Evolutionary conservation across 768 basidiomycete species (phyloP).

Genomic region (Boletus sp.): DNA sequence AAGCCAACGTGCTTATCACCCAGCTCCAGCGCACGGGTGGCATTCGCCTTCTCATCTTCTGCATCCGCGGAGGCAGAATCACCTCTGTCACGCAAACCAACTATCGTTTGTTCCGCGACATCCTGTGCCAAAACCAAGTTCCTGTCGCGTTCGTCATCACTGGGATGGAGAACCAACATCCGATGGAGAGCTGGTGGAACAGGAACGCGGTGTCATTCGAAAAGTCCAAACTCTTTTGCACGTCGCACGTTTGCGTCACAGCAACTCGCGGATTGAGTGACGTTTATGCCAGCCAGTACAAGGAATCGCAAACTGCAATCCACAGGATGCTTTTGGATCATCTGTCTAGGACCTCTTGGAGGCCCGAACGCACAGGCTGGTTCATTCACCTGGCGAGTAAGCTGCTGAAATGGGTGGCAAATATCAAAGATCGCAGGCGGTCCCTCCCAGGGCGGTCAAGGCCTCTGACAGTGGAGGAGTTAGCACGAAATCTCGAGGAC

Average conservation of each 20-base stretch:
- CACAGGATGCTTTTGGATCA: conserved; percentile 19
- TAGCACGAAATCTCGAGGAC: conserved; percentile 14
- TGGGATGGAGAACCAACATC: conserved; percentile 27
- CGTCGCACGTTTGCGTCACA: conserved; percentile 41
- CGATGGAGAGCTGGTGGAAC: conserved; percentile 34
- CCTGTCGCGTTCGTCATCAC: conserved; percentile 33
- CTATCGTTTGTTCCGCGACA: conserved; percentile 28
- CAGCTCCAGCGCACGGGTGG: conserved; percentile 28
- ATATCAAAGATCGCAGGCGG: conserved; percentile 5
- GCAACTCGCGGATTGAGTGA: conserved; percentile 25
- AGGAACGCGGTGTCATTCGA: conserved; percentile 32
- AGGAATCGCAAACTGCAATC: conserved; percentile 30
- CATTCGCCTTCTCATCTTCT: conserved; percentile 31
- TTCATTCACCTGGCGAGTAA: conserved; percentile 21
- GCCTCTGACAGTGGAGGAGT: conserved; percentile 13
- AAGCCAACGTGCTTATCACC: conserved; percentile 33
- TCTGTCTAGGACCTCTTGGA: conserved; percentile 20
- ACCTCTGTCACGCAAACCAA: conserved; percentile 24
- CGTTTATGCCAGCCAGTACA: conserved; percentile 29
- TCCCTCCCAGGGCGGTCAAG: neutral
- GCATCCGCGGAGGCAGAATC: conserved; percentile 33
- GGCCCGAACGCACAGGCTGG: conserved; percentile 18
- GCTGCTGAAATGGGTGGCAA: conserved; percentile 19
- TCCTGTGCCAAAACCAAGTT: conserved; percentile 30
- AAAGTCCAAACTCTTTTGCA: conserved; percentile 13